Evolutionary conservation across 2,329 filamentous ascomycete genomes (phyloP).

Genomic region (Pseudopyricularia cyperi): DNA sequence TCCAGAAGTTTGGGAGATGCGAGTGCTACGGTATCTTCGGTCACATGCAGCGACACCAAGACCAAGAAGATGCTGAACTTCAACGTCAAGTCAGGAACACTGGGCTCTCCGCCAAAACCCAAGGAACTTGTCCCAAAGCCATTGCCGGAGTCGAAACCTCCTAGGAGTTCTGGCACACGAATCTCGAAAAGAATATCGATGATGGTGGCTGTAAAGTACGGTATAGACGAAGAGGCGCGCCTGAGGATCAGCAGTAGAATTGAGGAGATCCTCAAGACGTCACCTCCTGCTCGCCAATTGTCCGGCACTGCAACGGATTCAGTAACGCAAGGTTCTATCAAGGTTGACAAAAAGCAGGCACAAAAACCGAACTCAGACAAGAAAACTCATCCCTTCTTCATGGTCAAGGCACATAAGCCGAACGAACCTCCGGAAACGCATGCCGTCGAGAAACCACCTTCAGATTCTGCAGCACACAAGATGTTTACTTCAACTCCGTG

Average conservation of each 20-base stretch:
- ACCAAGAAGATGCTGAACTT: slow-evolving; percentile 40
- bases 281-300: background rate
- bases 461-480: slow-evolving; percentile 14
- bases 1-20: background rate
- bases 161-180: background rate
- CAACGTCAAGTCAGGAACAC: slow-evolving; percentile 47
- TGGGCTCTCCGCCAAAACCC: slow-evolving; percentile 44
- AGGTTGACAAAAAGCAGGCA: background rate
- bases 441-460: slow-evolving; percentile 12
- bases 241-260: slow-evolving; percentile 5
- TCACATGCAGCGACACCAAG: background rate
- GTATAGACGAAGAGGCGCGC: slow-evolving; percentile 1
- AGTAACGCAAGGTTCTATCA: background rate
- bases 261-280: background rate
- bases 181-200: background rate
- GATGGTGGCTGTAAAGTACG: slow-evolving; percentile 3
- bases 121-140: slow-evolving; percentile 6
- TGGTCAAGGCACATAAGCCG: slow-evolving; percentile 32
- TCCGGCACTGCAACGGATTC: background rate
- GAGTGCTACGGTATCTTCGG: background rate
- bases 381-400: slow-evolving; percentile 50
- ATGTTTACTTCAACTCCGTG: slow-evolving; percentile 41
- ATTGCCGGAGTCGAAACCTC: background rate
- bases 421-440: slow-evolving; percentile 10
- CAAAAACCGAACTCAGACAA: slow-evolving; percentile 1